phyloP scores from a whole-genome alignment of 225 moss, liverwort and hornwort genomes.

The Neckera pumila region DNA sequence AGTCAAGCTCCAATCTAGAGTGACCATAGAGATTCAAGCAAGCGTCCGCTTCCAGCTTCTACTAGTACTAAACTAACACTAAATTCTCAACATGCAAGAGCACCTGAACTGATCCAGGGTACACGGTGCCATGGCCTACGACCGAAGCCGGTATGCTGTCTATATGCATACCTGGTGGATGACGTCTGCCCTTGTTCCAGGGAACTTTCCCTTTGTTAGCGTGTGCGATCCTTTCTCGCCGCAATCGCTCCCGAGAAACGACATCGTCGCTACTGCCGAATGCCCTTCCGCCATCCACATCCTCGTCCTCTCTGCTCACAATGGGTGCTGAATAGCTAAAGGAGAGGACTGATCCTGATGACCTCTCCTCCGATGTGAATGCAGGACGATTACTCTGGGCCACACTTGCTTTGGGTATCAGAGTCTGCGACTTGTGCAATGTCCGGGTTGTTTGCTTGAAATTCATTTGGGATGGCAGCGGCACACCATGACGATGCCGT shows the following conservation, averaged over 20 bases:
- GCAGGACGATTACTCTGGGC: constrained; percentile 5
- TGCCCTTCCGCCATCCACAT: background rate
- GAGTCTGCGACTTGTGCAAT: background rate
- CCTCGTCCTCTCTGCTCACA: background rate
- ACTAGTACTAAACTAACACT: background rate
- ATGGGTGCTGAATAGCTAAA: background rate
- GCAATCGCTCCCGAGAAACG: constrained; percentile 35
- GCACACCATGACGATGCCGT: background rate
- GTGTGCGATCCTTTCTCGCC: constrained; percentile 55
- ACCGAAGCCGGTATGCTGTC: background rate
- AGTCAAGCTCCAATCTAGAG: background rate
- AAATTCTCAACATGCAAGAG: background rate
- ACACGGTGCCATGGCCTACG: background rate
- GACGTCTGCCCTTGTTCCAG: constrained; percentile 83
- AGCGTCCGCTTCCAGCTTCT: background rate
- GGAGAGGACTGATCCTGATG: constrained; percentile 1
- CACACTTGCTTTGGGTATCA: constrained; percentile 5
- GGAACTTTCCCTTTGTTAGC: constrained; percentile 88
- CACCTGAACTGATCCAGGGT: background rate
- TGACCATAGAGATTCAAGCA: background rate
- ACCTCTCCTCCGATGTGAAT: constrained; percentile 11
- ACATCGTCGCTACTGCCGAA: background rate
- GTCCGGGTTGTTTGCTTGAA: background rate
- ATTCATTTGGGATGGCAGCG: background rate
- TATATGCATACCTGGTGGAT: constrained; percentile 43